phyloP scores from a whole-genome alignment of 1,284 basidiomycete species.

The Ustilago loliicola region DNA sequence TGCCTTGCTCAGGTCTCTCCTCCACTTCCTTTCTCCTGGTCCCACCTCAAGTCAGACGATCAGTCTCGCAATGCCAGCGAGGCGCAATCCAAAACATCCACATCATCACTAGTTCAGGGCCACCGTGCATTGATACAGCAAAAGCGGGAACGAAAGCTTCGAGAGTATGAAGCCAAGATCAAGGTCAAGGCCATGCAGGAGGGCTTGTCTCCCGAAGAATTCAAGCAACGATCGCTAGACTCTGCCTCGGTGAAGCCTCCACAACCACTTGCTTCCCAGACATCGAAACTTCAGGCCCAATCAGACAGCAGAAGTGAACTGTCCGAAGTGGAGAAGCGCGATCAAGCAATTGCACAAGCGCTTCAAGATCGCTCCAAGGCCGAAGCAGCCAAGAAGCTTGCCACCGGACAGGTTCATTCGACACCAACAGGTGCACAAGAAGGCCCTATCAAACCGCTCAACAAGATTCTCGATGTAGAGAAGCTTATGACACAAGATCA shows the following conservation, averaged over 20 bases:
- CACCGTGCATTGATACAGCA: constrained; percentile 34
- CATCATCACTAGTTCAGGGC: constrained; percentile 11
- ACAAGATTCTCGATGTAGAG: constrained; percentile 58
- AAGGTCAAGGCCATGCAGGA: constrained; percentile 62
- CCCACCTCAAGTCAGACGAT: constrained; percentile 35
- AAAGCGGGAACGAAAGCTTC: constrained; percentile 58
- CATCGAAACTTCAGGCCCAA: not conserved
- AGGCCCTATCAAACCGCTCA: constrained; percentile 60
- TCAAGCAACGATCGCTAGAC: constrained; percentile 33
- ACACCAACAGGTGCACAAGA: constrained; percentile 43
- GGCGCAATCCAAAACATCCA: not conserved
- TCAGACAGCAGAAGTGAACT: not conserved
- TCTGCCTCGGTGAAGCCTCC: constrained; percentile 20
- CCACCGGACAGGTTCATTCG: constrained; percentile 34
- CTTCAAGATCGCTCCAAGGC: constrained; percentile 40
- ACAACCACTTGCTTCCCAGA: not conserved
- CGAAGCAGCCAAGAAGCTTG: constrained; percentile 54
- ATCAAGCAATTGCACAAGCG: constrained; percentile 43
- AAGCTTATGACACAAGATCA: constrained; percentile 53
- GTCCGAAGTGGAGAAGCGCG: constrained; percentile 50
- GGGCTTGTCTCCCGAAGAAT: constrained; percentile 56
- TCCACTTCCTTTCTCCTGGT: constrained; percentile 42
- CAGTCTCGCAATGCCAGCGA: constrained; percentile 12
- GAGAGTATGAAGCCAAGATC: constrained; percentile 63
- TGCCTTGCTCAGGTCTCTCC: constrained; percentile 39